Conservation (phyloP, 2,329 filamentous ascomycete genomes). For the Botryotinia convoluta region DNA sequence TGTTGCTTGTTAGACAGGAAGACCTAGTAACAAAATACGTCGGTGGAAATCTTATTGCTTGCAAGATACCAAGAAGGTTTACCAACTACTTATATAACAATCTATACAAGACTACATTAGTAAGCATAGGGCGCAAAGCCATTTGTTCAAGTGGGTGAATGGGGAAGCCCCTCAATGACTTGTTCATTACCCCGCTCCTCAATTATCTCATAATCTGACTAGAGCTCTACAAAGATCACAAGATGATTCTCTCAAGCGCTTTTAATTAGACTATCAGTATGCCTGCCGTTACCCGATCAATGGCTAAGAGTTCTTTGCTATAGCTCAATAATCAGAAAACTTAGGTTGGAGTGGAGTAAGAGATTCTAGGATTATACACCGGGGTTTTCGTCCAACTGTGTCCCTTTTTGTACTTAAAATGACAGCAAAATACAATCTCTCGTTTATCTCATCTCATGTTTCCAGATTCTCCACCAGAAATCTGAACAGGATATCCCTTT, state of each 20-base stretch:
- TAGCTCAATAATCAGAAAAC: neutral
- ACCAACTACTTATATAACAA: neutral
- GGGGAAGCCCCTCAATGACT: neutral
- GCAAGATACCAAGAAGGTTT: neutral
- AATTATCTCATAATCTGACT: neutral
- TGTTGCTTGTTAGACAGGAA: rapidly evolving
- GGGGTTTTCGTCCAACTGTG: neutral
- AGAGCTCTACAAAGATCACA: neutral
- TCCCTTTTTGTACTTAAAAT: neutral
- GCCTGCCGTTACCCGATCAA: neutral
- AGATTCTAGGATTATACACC: neutral
- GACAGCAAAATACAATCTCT: neutral
- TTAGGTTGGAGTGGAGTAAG: neutral
- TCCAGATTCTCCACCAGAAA: too few relatives aligned
- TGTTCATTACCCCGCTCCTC: neutral
- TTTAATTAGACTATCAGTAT: too few relatives aligned
- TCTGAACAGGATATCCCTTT: rapidly evolving
- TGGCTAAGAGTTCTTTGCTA: neutral
- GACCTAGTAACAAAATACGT: neutral
- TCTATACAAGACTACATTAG: neutral
- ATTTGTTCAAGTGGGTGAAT: neutral
- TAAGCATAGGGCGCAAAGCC: neutral
- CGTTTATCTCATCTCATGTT: neutral
- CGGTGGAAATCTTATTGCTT: neutral
- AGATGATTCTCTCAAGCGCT: neutral